A percentile compares a stretch with the other conserved stretches of the same genome.
Conservation (phyloP, 2,329 filamentous ascomycete species). For the Macrophomina pseudophaseolina region DNA sequence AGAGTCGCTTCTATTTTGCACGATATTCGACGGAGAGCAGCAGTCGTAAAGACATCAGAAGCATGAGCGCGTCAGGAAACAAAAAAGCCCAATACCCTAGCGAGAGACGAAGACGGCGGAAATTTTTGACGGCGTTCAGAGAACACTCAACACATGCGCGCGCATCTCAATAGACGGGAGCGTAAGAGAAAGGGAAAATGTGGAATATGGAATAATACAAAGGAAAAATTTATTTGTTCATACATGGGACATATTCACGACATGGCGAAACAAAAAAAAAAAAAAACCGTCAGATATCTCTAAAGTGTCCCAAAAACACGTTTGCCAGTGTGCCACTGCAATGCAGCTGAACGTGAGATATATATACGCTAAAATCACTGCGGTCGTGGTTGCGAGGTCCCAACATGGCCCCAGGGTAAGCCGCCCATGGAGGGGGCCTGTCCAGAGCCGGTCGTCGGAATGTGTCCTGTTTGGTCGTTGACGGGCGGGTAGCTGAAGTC, state of each 20-base stretch:
- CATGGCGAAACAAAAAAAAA: not conserved
- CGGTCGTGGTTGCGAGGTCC: not conserved
- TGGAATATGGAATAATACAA: not conserved
- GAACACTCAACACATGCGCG: not conserved
- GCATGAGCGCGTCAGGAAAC: not conserved
- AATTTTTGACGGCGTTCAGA: too few relatives aligned
- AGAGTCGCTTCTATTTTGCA: not conserved
- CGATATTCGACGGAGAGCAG: not conserved
- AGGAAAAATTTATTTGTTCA: not conserved
- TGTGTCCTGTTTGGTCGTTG: not conserved
- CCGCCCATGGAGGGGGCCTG: not conserved
- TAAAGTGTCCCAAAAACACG: not conserved
- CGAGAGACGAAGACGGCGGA: not conserved
- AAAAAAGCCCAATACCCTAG: not conserved
- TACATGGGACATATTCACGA: conserved; percentile 1
- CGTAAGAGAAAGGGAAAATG: not conserved
- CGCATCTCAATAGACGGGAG: not conserved
- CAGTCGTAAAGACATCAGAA: not conserved
- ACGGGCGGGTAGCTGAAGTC: conserved; percentile 41
- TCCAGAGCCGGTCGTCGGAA: not conserved
- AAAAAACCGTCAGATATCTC: not conserved
- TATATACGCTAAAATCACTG: not conserved
- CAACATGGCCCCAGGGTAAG: conserved; percentile 13
- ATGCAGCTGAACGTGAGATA: too few relatives aligned
- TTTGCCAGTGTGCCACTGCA: not conserved